Conservation (phyloP, 257 asterid species). For the Rhazya stricta region DNA sequence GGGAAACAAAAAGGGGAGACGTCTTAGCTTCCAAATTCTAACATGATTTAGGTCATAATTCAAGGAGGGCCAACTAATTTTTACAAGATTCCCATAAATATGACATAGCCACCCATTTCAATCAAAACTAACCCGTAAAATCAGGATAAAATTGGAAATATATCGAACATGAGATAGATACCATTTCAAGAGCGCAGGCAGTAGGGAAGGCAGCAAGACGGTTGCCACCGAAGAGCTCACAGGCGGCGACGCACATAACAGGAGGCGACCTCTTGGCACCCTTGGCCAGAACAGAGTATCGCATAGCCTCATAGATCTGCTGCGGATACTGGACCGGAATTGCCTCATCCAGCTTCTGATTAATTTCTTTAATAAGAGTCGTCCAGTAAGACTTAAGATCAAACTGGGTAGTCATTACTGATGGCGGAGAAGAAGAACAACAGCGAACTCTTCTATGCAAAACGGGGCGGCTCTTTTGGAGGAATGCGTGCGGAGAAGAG, state of each 20-base stretch:
- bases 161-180: conserved; percentile 11
- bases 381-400: conserved; percentile 86
- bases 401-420: conserved; percentile 34
- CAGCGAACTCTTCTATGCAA: conserved; percentile 39
- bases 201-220: conserved; percentile 94
- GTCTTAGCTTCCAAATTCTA: background rate
- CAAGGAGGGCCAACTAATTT: too few relatives aligned
- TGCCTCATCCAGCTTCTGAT: conserved; percentile 80
- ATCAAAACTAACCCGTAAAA: background rate
- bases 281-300: conserved; percentile 76
- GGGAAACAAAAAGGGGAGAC: background rate
- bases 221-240: conserved; percentile 81
- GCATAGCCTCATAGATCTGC: conserved; percentile 95
- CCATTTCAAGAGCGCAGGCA: conserved; percentile 99
- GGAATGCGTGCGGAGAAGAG: conserved; percentile 16
- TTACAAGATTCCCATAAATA: background rate
- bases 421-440: conserved; percentile 25
- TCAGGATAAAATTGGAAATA: background rate
- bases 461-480: conserved; percentile 27
- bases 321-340: conserved; percentile 74
- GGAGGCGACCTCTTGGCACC: conserved; percentile 97
- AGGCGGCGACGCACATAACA: conserved; percentile 90
- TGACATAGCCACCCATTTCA: background rate
- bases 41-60: background rate
- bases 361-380: conserved; percentile 65